These are phyloP conservation scores for Sphaerostilbella broomeana DNA, from an alignment of 2,329 filamentous ascomycete genomes.

Conservation along the genomic window DNA sequence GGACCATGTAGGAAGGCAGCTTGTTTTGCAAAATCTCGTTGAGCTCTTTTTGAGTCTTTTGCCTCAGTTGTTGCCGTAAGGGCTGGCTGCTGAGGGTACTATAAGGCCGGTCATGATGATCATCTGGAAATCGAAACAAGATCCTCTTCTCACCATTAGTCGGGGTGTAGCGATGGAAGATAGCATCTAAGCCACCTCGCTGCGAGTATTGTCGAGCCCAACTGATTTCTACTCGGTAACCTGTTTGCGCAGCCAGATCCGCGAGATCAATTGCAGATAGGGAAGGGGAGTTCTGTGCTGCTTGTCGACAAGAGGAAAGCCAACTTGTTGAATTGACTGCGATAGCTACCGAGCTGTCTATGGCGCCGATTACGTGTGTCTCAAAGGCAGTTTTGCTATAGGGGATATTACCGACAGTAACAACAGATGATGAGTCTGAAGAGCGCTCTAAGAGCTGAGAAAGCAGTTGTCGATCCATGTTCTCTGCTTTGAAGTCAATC, in stretches of 20 bases:
- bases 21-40: not conserved
- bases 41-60: conserved; percentile 6
- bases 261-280: conserved; percentile 17
- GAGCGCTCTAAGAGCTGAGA: conserved; percentile 10
- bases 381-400: conserved; percentile 27
- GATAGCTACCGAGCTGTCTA: conserved; percentile 3
- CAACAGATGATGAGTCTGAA: not conserved
- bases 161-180: conserved; percentile 31
- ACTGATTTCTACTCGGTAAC: conserved; percentile 40
- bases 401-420: conserved; percentile 22
- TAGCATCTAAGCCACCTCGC: conserved; percentile 21
- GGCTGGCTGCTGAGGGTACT: conserved; percentile 16
- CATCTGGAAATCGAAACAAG: conserved; percentile 20
- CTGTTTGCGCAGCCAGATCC: conserved; percentile 23
- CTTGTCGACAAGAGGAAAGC: conserved; percentile 5
- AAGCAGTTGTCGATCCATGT: conserved; percentile 12
- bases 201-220: conserved; percentile 36
- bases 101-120: conserved; percentile 6
- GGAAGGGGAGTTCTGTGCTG: conserved; percentile 5
- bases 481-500: conserved; percentile 17
- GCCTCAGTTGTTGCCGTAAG: conserved; percentile 9
- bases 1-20: conserved; percentile 24
- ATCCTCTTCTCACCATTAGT: not conserved
- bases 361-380: conserved; percentile 15
- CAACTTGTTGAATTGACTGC: conserved; percentile 5